phyloP scores from a whole-genome alignment of 345 rosid genomes.

The Arabis alpina region DNA sequence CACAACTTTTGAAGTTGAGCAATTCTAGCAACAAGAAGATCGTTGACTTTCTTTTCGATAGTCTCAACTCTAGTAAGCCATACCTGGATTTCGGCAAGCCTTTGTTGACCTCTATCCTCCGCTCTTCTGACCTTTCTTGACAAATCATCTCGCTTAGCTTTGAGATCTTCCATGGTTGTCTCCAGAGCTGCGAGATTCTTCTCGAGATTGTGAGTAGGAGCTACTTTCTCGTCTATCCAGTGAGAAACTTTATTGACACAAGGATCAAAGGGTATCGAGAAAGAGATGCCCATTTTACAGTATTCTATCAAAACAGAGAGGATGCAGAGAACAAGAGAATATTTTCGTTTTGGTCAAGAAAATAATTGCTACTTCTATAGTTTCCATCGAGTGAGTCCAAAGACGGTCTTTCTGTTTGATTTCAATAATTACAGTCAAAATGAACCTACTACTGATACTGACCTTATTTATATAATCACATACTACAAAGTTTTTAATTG shows the following conservation, averaged over 20 bases:
- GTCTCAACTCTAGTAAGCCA: constrained; percentile 22
- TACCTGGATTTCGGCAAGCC: neutral
- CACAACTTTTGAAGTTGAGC: neutral
- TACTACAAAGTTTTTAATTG: too few species aligned
- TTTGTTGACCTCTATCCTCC: constrained; percentile 1
- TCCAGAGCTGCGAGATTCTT: constrained; percentile 6
- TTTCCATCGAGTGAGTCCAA: too few species aligned
- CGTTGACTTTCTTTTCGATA: neutral
- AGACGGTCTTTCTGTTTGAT: too few species aligned
- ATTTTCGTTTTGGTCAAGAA: too few species aligned
- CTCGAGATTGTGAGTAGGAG: neutral
- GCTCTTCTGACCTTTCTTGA: neutral
- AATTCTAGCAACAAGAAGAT: neutral
- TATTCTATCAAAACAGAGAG: neutral
- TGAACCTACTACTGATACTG: too few species aligned
- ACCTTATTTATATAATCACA: too few species aligned
- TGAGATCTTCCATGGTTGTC: neutral
- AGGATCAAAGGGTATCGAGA: constrained; percentile 6
- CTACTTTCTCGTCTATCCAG: neutral
- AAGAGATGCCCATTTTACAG: neutral
- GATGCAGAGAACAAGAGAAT: neutral
- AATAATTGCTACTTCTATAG: too few species aligned
- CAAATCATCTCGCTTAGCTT: constrained; percentile 7
- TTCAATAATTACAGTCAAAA: too few species aligned
- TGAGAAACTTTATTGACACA: neutral